Evolutionary conservation across 345 rosid species (phyloP), one percentile per base, ranked within the genome.

Genomic region (Lumnitzera littorea): DNA sequence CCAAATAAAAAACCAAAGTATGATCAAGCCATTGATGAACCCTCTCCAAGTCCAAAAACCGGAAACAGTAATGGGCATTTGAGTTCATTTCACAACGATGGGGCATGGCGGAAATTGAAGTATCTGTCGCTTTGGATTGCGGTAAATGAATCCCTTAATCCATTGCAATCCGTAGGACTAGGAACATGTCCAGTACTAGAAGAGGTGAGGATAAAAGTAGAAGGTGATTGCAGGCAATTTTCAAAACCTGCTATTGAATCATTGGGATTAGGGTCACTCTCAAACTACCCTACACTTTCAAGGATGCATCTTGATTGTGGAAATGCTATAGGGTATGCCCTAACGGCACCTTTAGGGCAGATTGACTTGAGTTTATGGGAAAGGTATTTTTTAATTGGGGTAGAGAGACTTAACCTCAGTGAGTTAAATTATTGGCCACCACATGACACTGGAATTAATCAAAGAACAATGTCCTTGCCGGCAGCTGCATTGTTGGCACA

Each of bases 351-450:
- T 1, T 52, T 54, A 3, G 83, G 80, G 24, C 64, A 70, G 3
- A 56, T 72, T 59, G 78, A 72, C 67, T 56, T 79, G 68, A 79
- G 73, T 73, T 46, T 70, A 53, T 73, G 83, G 80, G 78, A 73
- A 72, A 64, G 83, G 41, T 70, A 72, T 56, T 76, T 67, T 51
- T 67, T 79, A 46, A 70, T 57, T 15, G 80, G 73, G 12, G 68
- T 76, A 2, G 65, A 58, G 27, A 65, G 61, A 27, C 48, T 73
- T 62, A 68, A 29, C 46, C 68, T 79, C 1, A 54, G 11, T 4
- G 78, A 75, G 61, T 67, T 75, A 6, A 66, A 72, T 41, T 79
- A 79, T 48, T 74, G 77, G 79, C 74, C 79, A 4, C 77, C 82
- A 3, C 82, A 74, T 15, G 82, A 78, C 17, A 41, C 58, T 52